Conservation (phyloP, 352 stramenopile species). For the Phytopythium kandeliae region DNA sequence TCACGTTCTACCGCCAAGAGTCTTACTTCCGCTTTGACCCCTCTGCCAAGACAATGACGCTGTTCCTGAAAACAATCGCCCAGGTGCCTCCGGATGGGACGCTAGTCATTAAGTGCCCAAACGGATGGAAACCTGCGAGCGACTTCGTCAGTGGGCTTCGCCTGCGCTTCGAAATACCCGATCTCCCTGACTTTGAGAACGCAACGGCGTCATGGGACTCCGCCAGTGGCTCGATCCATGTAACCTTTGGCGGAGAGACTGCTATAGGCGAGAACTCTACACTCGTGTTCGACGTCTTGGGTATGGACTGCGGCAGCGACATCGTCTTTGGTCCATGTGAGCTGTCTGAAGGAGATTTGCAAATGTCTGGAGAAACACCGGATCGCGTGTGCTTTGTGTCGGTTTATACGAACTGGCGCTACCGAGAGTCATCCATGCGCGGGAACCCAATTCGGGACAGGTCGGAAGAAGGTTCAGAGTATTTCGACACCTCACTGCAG, state of each 20-base stretch:
- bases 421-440: slow-evolving; percentile 20
- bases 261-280: slow-evolving; percentile 23
- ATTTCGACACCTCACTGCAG: slow-evolving; percentile 28
- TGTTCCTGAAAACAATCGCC: slow-evolving; percentile 33
- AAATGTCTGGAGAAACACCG: slow-evolving; percentile 2
- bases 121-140: slow-evolving; percentile 21
- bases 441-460: slow-evolving; percentile 23
- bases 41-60: slow-evolving; percentile 12
- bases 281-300: slow-evolving; percentile 29
- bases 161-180: slow-evolving; percentile 24
- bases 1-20: slow-evolving; percentile 47
- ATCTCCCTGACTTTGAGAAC: slow-evolving; percentile 26
- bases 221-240: slow-evolving; percentile 14
- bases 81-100: slow-evolving; percentile 23
- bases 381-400: slow-evolving; percentile 16
- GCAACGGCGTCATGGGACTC: slow-evolving; percentile 24
- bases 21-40: slow-evolving; percentile 45
- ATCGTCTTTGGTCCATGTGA: slow-evolving; percentile 37
- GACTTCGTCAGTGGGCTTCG: slow-evolving; percentile 6
- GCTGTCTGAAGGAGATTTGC: slow-evolving; percentile 14
- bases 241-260: slow-evolving; percentile 27
- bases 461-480: slow-evolving; percentile 12
- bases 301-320: slow-evolving; percentile 19
- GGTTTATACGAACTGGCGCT: slow-evolving; percentile 33
- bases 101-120: slow-evolving; percentile 25